Conservation (phyloP, 1,139 yeast species). For the Protomyces macrosporus region DNA sequence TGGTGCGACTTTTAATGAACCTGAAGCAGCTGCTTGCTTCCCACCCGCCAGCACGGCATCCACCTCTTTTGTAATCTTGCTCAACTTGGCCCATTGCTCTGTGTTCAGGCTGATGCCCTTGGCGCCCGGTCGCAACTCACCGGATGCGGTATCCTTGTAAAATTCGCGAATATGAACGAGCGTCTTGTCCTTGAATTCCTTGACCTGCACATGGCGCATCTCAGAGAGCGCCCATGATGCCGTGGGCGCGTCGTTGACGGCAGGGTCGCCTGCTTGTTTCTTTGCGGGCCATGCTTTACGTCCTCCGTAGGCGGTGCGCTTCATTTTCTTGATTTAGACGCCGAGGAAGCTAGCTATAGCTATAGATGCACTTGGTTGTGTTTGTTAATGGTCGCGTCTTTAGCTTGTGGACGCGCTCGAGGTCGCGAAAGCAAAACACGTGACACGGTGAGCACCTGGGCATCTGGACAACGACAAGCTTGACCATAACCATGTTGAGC, state of each 20-base stretch:
- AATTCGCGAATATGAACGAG: neutral
- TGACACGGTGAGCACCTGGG: too few relatives aligned
- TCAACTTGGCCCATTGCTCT: conserved; percentile 33
- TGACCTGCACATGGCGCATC: conserved; percentile 19
- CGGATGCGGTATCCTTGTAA: neutral
- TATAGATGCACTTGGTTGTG: too few relatives aligned
- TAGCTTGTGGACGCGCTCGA: too few relatives aligned
- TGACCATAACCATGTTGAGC: too few relatives aligned
- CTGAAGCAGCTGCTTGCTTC: neutral
- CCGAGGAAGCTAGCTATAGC: too few relatives aligned
- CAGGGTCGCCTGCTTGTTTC: neutral
- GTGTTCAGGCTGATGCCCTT: conserved; percentile 26
- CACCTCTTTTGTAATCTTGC: neutral
- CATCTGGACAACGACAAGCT: too few relatives aligned
- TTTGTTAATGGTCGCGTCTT: too few relatives aligned
- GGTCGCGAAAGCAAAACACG: too few relatives aligned
- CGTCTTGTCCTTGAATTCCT: neutral
- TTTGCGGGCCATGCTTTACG: neutral
- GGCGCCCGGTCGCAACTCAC: neutral
- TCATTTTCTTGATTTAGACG: neutral
- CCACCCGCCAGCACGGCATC: neutral
- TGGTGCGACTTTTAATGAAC: neutral
- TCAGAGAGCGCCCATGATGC: neutral
- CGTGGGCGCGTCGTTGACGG: neutral
- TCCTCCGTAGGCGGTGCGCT: neutral